These are phyloP conservation scores for Tuber magnatum DNA, from an alignment of 495 filamentous ascomycete genomes.

Conservation along the genomic window DNA sequence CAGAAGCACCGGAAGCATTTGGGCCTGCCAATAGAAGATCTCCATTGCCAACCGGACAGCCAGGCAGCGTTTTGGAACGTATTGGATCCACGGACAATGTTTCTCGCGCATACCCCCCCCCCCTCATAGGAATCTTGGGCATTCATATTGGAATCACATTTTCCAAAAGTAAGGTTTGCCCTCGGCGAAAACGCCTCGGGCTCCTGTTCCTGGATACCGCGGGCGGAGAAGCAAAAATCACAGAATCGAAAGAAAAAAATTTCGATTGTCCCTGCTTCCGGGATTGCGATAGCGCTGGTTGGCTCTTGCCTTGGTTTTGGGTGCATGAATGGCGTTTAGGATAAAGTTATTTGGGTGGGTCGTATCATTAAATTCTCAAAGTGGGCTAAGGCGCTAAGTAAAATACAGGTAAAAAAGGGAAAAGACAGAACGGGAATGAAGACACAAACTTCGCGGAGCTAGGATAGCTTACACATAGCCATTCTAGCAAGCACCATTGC, in stretches of 20 bases:
- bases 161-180: not conserved
- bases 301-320: not conserved
- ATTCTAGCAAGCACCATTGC: not conserved
- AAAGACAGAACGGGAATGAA: not conserved
- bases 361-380: not conserved
- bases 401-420: not conserved
- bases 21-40: not conserved
- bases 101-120: not conserved
- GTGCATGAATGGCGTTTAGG: not conserved
- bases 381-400: not conserved
- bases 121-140: not conserved
- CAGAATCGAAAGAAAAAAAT: too few relatives aligned
- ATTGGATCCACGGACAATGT: not conserved
- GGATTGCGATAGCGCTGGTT: not conserved
- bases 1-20: not conserved
- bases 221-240: not conserved
- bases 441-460: too few relatives aligned
- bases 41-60: not conserved
- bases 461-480: not conserved
- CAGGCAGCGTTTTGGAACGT: not conserved
- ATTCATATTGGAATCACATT: not conserved
- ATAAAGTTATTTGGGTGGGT: not conserved
- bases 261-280: not conserved
- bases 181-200: not conserved
- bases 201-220: not conserved